Percentiles rank a stretch among this genome's conserved stretches.
These are phyloP conservation scores for Fallopia convolvulus DNA, from an alignment of 148 eudicot species.

Conservation along the genomic window DNA sequence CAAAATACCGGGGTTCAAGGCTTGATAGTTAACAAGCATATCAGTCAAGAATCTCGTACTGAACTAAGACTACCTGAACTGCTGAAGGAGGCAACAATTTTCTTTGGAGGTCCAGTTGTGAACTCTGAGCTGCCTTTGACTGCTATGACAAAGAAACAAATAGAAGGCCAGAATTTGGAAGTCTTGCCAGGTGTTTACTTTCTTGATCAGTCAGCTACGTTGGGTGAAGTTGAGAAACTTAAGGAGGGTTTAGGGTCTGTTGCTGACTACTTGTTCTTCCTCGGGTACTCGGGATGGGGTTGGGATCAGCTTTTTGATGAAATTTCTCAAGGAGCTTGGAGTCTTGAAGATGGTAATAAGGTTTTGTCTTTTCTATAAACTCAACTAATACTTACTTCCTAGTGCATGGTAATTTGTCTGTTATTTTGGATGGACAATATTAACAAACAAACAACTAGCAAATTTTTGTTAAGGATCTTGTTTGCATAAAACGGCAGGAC, in stretches of 20 bases:
- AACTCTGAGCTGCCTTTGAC: constrained; percentile 50
- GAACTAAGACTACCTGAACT: constrained; percentile 29
- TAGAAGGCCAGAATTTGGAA: constrained; percentile 25
- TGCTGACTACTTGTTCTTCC: constrained; percentile 66
- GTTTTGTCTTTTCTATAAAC: no score
- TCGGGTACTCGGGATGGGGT: constrained; percentile 72
- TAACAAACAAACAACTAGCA: no score
- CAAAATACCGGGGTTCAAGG: constrained; percentile 60
- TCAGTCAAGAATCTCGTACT: constrained; percentile 57
- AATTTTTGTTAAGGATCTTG: no score
- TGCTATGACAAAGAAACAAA: constrained; percentile 35
- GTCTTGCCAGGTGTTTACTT: constrained; percentile 49
- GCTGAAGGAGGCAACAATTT: constrained; percentile 49
- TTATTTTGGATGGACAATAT: no score
- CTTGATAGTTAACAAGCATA: constrained; percentile 58
- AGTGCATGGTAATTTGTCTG: no score
- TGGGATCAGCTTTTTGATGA: constrained; percentile 67
- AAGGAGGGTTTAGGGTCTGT: constrained; percentile 36
- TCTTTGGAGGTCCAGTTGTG: constrained; percentile 74
- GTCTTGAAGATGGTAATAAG: constrained; percentile 20
- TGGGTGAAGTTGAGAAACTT: constrained; percentile 31
- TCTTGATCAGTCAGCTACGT: constrained; percentile 44
- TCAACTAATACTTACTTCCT: no score
- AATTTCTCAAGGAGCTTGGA: constrained; percentile 74
- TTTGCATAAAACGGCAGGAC: no score